Conservation (phyloP, 495 filamentous ascomycete species). For the Penicillium silybi region DNA sequence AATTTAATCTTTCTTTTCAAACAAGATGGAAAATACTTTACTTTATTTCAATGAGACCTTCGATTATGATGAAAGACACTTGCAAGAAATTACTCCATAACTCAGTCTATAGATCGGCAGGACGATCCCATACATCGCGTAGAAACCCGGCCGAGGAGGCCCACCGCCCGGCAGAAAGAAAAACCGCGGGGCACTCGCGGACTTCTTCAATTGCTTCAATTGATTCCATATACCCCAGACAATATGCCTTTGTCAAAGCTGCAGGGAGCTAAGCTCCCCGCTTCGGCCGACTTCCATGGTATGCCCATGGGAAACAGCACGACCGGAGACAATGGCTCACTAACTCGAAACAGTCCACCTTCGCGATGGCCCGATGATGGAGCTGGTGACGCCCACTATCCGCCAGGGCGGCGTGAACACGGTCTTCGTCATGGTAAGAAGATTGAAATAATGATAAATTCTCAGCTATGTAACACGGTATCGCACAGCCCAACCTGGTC, state of each 20-base stretch:
- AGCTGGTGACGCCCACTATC: slow-evolving; percentile 75
- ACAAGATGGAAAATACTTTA: too few species aligned
- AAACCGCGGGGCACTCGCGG: slow-evolving; percentile 11
- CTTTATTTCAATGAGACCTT: neutral
- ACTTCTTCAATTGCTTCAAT: slow-evolving; percentile 3
- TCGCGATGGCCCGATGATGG: slow-evolving; percentile 75
- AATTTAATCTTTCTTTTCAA: neutral
- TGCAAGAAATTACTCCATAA: neutral
- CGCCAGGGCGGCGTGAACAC: slow-evolving; percentile 70
- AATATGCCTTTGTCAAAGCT: slow-evolving; percentile 39
- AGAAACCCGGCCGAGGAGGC: slow-evolving; percentile 3
- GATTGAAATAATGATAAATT: slow-evolving; percentile 7
- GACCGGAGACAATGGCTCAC: slow-evolving; percentile 2
- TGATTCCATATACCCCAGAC: neutral
- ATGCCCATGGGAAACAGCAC: slow-evolving; percentile 24
- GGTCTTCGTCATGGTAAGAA: slow-evolving; percentile 73
- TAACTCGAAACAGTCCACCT: slow-evolving; percentile 51
- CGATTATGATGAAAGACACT: too few species aligned
- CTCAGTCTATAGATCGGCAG: neutral
- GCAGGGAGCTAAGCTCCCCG: slow-evolving; percentile 55
- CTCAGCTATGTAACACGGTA: slow-evolving; percentile 11
- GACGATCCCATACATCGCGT: neutral
- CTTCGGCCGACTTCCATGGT: slow-evolving; percentile 69
- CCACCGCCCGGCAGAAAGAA: slow-evolving; percentile 13
- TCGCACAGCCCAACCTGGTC: slow-evolving; percentile 58